Conservation (phyloP, 768 basidiomycete species). For the Pleurotus platypus region DNA sequence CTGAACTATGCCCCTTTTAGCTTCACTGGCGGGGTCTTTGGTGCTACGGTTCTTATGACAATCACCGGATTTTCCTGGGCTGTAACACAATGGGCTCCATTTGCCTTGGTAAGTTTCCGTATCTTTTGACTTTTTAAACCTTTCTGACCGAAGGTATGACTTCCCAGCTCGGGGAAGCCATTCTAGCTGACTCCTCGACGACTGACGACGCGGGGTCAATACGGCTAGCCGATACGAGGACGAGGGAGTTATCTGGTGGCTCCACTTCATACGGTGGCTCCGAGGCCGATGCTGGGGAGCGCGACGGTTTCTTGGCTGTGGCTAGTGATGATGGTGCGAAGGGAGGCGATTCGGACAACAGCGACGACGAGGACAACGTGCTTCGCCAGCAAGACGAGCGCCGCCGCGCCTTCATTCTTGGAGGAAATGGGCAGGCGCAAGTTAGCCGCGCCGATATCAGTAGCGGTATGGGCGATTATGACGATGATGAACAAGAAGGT, state of each 20-base stretch:
- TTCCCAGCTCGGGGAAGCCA: constrained; percentile 76
- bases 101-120: constrained; percentile 62
- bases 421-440: constrained; percentile 43
- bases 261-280: background rate
- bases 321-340: constrained; percentile 21
- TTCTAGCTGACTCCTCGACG: constrained; percentile 59
- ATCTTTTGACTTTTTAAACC: background rate
- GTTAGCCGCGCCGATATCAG: constrained; percentile 43
- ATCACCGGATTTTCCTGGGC: constrained; percentile 92
- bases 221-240: constrained; percentile 41
- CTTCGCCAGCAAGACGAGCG: constrained; percentile 2
- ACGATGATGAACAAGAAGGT: constrained; percentile 19
- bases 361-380: constrained; percentile 6
- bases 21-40: constrained; percentile 63
- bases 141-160: background rate
- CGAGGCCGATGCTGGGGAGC: constrained; percentile 23
- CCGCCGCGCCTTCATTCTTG: constrained; percentile 21
- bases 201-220: constrained; percentile 35
- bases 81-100: constrained; percentile 89
- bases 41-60: constrained; percentile 74
- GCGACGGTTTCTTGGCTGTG: constrained; percentile 21
- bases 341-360: constrained; percentile 12
- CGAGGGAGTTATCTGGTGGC: constrained; percentile 13
- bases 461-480: constrained; percentile 21
- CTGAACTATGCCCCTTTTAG: constrained; percentile 30